Base-by-base conservation (phyloP, 495 filamentous ascomycete genomes). In the Neurospora sp. region DNA sequence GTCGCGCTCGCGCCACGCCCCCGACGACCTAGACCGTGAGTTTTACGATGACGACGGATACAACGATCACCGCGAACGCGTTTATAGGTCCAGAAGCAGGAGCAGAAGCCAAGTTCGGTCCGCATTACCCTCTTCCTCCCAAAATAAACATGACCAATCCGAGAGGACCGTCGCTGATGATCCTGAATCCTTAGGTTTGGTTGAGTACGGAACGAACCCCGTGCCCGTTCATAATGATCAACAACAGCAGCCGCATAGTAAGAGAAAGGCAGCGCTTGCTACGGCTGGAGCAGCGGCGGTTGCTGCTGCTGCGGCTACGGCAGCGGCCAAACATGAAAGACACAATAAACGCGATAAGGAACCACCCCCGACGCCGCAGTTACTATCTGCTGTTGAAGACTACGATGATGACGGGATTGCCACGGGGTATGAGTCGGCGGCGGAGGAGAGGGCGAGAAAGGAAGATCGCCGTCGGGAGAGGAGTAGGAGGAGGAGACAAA, bases 161-260 rank as follows among this genome's bases (percentile, higher is more conserved):
- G 27, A 65, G 27, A 65, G 53, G 53, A 65, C 53, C 74, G 85
- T 88, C 80, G 88, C 82, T 48, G 83, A 87, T 83, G 83, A 88
- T 83, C 87, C 84, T 84, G 88, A 90, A 80, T 65, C 27, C 53
- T 80, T 89, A 85, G 91, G 89, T 73, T 85, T 96, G 82, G 93
- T 96, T 83, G 92, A 94, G 80, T 95, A 95, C 82, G 93, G 92
- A 74, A 86, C 88, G 61, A 86, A 88, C 68, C 89, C 90, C 69
- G 86, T 92, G 42, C 82, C 86, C 77, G 77, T 65, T 65, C 11
- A 18, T 35, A 7, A 35, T 18, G 14, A 65, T 35, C 11, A 18
- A n/a, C 41, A 65, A 37, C 53, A 65, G 53, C 53, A 37, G 53
- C 6, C 53, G 14, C 27, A 35, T 65, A 65, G 53, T 35, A 65